Percentiles rank a stretch among this genome's conserved stretches.
Evolutionary conservation across 2,329 filamentous ascomycete species (phyloP).

Genomic region (Trichoderma koningii): DNA sequence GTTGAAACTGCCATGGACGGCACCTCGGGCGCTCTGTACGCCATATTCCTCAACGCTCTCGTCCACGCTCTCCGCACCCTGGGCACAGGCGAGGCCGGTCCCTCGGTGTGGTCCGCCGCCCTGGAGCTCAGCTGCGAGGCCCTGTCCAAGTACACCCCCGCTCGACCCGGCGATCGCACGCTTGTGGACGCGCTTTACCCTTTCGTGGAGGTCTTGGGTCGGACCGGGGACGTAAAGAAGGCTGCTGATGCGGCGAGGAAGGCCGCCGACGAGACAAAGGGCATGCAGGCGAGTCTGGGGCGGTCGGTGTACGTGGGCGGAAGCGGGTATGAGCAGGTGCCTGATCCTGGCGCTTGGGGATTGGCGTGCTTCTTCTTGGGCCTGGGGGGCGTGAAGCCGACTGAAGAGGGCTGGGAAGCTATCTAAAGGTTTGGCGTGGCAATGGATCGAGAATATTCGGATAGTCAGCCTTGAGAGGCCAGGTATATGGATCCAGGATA

Average conservation of each 20-base stretch:
- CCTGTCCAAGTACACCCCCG: constrained; percentile 83
- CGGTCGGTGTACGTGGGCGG: constrained; percentile 50
- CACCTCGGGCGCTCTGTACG: constrained; percentile 63
- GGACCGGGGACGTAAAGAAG: constrained; percentile 66
- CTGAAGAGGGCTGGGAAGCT: constrained; percentile 44
- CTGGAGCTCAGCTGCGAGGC: constrained; percentile 70
- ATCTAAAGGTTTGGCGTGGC: constrained; percentile 30
- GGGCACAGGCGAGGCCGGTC: constrained; percentile 44
- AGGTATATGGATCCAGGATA: too few relatives aligned
- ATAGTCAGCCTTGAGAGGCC: too few relatives aligned
- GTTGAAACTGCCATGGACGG: constrained; percentile 63
- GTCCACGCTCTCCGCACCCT: constrained; percentile 60
- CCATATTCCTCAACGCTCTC: constrained; percentile 88
- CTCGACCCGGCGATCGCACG: constrained; percentile 84
- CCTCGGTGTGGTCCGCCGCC: constrained; percentile 61
- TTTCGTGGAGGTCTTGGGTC: constrained; percentile 72
- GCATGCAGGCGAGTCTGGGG: constrained; percentile 88
- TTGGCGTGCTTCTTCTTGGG: constrained; percentile 81
- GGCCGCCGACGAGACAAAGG: constrained; percentile 82
- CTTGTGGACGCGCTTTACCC: constrained; percentile 87
- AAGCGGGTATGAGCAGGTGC: constrained; percentile 50
- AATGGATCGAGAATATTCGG: too few relatives aligned
- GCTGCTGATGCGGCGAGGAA: constrained; percentile 75
- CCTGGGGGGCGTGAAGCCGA: constrained; percentile 58
- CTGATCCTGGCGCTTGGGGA: constrained; percentile 69